Percentiles rank a stretch among this genome's conserved stretches.
Conservation (phyloP, 805 yeast species). For the Ogataea henricii region DNA sequence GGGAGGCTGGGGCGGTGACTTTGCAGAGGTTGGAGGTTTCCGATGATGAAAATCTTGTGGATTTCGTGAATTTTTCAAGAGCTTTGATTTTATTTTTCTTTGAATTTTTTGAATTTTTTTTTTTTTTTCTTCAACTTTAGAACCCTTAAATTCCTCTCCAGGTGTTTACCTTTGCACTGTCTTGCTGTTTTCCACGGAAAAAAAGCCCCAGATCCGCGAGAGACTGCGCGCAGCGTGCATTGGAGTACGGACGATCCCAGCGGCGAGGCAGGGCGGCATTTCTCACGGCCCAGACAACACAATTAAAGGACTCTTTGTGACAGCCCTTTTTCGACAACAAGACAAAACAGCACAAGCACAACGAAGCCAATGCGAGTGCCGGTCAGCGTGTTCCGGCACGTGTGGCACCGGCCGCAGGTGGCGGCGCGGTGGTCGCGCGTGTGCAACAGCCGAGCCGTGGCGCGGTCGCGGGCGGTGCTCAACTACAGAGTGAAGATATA, state of each 20-base stretch:
- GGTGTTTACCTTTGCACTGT: not conserved
- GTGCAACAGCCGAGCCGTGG: not conserved
- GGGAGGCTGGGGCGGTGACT: too few relatives aligned
- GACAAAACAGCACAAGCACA: not conserved
- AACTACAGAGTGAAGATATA: conserved; percentile 18
- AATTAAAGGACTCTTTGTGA: not conserved
- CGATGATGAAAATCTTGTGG: not conserved
- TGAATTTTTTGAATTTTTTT: not conserved
- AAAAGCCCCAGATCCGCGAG: not conserved
- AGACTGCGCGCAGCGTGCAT: not conserved
- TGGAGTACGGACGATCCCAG: not conserved
- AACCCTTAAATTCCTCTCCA: not conserved
- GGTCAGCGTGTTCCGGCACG: conserved; percentile 5
- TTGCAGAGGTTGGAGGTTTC: too few relatives aligned
- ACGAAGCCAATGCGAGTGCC: conserved; percentile 4
- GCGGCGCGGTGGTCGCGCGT: not conserved
- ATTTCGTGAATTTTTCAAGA: not conserved
- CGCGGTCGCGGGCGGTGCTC: conserved; percentile 7
- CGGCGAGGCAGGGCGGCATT: not conserved
- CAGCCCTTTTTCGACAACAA: not conserved
- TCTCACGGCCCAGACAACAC: not conserved
- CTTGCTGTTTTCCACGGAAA: too few relatives aligned
- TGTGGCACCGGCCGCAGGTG: conserved; percentile 2
- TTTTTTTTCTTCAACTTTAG: not conserved
- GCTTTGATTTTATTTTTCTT: not conserved